Base-by-base conservation (phyloP, 192 early-diverging fungal species). In the Gryganskiella cystojenkinii region DNA sequence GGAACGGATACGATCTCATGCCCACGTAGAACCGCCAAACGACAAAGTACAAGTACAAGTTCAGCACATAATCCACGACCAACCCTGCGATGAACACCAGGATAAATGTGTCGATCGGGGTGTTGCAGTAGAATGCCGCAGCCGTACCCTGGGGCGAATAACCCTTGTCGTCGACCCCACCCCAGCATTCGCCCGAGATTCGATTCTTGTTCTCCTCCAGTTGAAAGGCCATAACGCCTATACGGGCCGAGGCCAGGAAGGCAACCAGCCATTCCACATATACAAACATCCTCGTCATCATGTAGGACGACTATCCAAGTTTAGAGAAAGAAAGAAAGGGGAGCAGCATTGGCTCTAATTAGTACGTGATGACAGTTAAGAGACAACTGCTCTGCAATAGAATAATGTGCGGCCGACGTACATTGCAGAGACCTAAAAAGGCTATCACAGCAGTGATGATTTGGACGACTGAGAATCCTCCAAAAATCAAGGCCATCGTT, bases 41-140 rank as follows among this genome's bases (percentile, higher is more conserved):
- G 14, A 78, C 74, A 69, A 78, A 78, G 74, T 78, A 78, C 65
- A 78, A 49, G 56, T 78, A 78, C 61, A 78, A 40, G 56, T 78
- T 78, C 30, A 78, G 17, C 8, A 69, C 49, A 64, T 42, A 78
- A 61, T 78, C 74, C n/a, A 78, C 42, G 7, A 78, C 66, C 35
- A 78, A 40, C 0, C 74, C 74, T 13, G 22, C 46, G 52, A 78
- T 78, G 43, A 78, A 78, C 24, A 78, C 25, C 66, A 56, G 44
- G 56, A 78, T 60, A 43, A 78, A 78, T 40, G 66, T 49, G 25
- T 64, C 42, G 49, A 78, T 78, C 9, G 66, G 66, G 0, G 74
- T 78, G 46, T 69, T 69, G 61, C 74, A 78, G 33, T 78, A 78
- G 44, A 78, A 78, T 0, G 74, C 67, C 0, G 74, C 74, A 6